Evolutionary conservation across 345 rosid species (phyloP), one percentile per base, ranked within the genome.

Genomic region (Eucalyptus coolabah): DNA sequence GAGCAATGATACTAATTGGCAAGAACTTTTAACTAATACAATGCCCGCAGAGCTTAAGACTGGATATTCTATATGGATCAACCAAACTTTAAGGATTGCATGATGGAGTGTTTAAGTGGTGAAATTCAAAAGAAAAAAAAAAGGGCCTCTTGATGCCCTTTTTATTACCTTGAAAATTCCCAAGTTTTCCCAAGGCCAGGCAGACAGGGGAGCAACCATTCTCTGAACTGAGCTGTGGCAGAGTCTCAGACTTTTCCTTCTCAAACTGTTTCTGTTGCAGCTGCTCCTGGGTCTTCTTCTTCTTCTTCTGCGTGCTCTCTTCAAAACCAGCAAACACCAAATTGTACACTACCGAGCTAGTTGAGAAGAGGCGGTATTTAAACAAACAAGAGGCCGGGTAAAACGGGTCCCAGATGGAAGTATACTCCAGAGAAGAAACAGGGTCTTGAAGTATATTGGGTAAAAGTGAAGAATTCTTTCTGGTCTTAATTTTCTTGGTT

Each of bases 111-210:
- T 17, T 44, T 40, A 80, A 9, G 86, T 86, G 45, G 80, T 15
- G 32, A 88, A 83, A 21, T 40, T 6, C n/a, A 42, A 15, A 8
- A 87, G 28, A 34, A 37, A 37, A 37, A 37, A 37, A 32, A 19
- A 47, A 44, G 18, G 37, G 34, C 83, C 24, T 77, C 83, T 77
- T 40, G 83, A 77, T 77, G 83, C 42, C 47, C 30, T 28, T 77
- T 30, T 77, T 93, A 7, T 53, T 93, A 98, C 99, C 99, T 98
- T 98, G 91, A 89, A 98, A 86, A 87, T 30, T 67, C 99, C 98
- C 86, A 96, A 77, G 93, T 93, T 94, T 91, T 91, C 97, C 99
- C 99, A 98, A 11, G 99, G 99, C 99, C 99, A 98, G 87, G 95
- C 88, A 86, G 97, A 94, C 90, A 96, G 91, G 65, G 95, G 88